Evolutionary conservation across 345 rosid genomes (phyloP).

Genomic region (Noccaea bulbosa): DNA sequence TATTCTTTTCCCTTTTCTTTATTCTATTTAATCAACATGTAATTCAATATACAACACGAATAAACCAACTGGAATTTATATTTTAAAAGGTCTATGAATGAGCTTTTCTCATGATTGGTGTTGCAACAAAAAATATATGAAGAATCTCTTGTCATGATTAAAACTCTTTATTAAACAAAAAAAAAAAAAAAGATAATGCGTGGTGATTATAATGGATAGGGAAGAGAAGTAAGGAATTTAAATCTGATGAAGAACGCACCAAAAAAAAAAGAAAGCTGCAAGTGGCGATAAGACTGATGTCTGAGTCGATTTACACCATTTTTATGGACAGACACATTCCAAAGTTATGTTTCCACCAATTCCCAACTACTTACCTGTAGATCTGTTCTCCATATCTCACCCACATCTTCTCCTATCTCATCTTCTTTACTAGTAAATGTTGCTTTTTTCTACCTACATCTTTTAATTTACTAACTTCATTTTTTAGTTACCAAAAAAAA

Average conservation of each 20-base stretch:
- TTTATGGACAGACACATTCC: slow-evolving; percentile 25
- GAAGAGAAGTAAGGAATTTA: slow-evolving; percentile 25
- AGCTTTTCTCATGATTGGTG: slow-evolving; percentile 32
- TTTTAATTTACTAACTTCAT: no score
- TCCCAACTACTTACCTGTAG: slow-evolving; percentile 29
- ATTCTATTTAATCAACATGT: slow-evolving; percentile 10
- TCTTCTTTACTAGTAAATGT: slow-evolving; percentile 25
- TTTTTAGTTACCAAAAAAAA: no score
- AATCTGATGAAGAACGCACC: slow-evolving; percentile 46
- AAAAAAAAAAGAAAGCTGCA: slow-evolving; percentile 35
- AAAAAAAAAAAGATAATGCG: not conserved
- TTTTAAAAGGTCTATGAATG: not conserved
- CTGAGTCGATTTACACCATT: slow-evolving; percentile 46
- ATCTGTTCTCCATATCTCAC: slow-evolving; percentile 34
- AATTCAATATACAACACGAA: not conserved
- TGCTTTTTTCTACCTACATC: not conserved
- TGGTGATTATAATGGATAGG: slow-evolving; percentile 25
- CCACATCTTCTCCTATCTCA: slow-evolving; percentile 16
- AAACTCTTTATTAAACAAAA: not conserved
- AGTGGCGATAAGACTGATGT: slow-evolving; percentile 42
- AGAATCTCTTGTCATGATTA: slow-evolving; percentile 25
- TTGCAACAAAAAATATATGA: slow-evolving; percentile 39
- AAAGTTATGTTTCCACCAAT: slow-evolving; percentile 38
- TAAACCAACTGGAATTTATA: not conserved
- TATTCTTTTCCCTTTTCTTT: slow-evolving; percentile 5